Evolutionary conservation across 306 rosid genomes (phyloP), one percentile per base, ranked within the genome.

Genomic region (Calophaca sinica): DNA sequence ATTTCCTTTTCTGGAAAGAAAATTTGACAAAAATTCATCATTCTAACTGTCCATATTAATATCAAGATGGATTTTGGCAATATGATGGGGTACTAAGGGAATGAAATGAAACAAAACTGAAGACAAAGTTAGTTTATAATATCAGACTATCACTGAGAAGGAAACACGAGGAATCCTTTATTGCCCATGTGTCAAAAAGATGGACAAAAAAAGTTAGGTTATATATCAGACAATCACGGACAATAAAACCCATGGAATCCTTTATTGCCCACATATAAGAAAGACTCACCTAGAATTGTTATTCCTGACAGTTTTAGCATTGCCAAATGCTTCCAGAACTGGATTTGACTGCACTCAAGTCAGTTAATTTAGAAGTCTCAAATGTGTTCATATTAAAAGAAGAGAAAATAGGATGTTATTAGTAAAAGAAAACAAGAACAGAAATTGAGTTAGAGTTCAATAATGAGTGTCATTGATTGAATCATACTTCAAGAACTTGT

Each of bases 321-420:
- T 96, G 72, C 99, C 99, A 90, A 96, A 96, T 78, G 99, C 98
- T 88, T 92, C 99, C 72, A 96, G 90, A 75, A 96, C 99, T 74
- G 99, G 99, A 83, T 96, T 96, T 79, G 99, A 96, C 99, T 92
- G 97, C 88, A 78, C 35, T 82, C 71, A 70, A 58, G 64, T 77
- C 72, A 78, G 64, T 80, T 57, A 83, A 76, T 57, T 68, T 8
- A 75, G 55, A 70, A 79, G 74, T 31, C 63, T 50, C 51, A 62
- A 48, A 75, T 61, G 68, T 62, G 67, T 73, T 63, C 42, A 78
- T 68, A 65, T 68, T 29, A 33, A 12, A 65, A 66, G 2, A 66
- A 39, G 38, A 77, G 46, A 69, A 50, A 65, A 45, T 33, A 38
- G 62, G 51, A 57, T 72, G 67, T 52, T 44, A 68, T 61, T 33